Base-by-base conservation (phyloP, 371 early-diverging fungal species). In the Quaeritorhiza haematococci region DNA sequence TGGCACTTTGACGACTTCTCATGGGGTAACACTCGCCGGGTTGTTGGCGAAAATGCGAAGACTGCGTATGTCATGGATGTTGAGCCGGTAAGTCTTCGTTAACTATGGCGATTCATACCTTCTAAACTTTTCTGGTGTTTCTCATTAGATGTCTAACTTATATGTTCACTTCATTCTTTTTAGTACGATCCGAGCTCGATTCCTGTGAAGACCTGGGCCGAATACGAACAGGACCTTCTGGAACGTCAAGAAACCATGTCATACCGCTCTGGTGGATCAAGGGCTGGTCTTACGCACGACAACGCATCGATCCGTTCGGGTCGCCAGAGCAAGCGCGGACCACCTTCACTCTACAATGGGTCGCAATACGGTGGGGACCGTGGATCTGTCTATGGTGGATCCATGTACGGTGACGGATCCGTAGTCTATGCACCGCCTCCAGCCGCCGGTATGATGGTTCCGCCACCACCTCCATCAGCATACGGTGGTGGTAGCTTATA, bases 1-100 rank as follows among this genome's bases (percentile, higher is more conserved):
- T 93, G 94, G 93, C 91, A 91, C 72, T 96, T 91, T 72, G 95
- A 95, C 67, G 94, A 94, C 64, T 94, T 94, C 69, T 89, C 89
- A 0, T 94, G 96, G 96, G 96, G 96, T 67, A 93, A 94, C 66
- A 96, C 97, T 7, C 88, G 96, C 67, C 73, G 89, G 29, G 91
- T 90, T 0, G 76, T 89, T 15, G 92, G 88, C 41, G 88, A 88
- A n/a, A 80, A 83, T 27, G 86, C 88, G 64, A 89, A 91, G 79
- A 71, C 83, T 27, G 55, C 71, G 15, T 64, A 55, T 50, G 54
- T 62, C 64, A 61, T 71, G 5, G 87, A 87, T 60, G 84, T 84
- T 47, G 83, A 78, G 49, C 67, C 67, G 47, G 67, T 71, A 54
- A 53, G 69, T 56, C 26, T 6, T 8, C 7, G 5, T 27, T 24